Conservation (phyloP, 2,329 filamentous ascomycete species). For the Ceratocystis eucalypticola region DNA sequence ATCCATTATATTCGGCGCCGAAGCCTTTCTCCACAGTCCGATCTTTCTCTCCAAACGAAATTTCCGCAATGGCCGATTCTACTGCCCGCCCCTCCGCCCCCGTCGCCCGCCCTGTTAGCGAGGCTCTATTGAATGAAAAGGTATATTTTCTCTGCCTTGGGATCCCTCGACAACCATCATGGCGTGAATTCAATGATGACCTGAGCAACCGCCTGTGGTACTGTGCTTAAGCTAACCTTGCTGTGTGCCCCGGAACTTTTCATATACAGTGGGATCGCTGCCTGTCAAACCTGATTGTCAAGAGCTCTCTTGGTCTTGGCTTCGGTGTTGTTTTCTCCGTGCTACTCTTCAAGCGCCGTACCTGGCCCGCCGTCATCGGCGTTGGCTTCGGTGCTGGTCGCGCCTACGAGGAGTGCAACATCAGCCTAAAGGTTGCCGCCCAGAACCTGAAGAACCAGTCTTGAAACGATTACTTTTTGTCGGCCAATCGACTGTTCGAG, state of each 20-base stretch:
- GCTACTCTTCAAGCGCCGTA: constrained; percentile 91
- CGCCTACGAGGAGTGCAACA: constrained; percentile 97
- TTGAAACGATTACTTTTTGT: constrained; percentile 8
- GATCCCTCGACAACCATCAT: too few species aligned
- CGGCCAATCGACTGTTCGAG: constrained; percentile 4
- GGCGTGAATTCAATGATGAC: too few species aligned
- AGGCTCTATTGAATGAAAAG: constrained; percentile 98
- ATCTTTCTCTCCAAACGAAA: constrained; percentile 8
- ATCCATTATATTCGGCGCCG: constrained; percentile 11
- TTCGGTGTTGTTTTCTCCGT: constrained; percentile 99
- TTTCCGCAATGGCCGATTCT: constrained; percentile 40
- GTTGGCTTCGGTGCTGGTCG: constrained; percentile 90
- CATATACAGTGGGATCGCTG: constrained; percentile 81
- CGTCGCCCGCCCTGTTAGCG: constrained; percentile 76
- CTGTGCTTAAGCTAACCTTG: constrained; percentile 4
- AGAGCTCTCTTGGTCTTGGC: constrained; percentile 85
- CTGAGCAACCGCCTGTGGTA: neutral
- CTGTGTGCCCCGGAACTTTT: neutral
- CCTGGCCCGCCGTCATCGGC: constrained; percentile 93
- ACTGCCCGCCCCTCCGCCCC: constrained; percentile 29
- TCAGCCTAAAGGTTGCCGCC: constrained; percentile 50
- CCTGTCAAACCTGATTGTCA: constrained; percentile 92
- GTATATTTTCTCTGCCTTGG: constrained; percentile 37
- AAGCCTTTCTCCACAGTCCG: constrained; percentile 9
- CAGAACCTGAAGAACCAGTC: constrained; percentile 41